Evolutionary conservation across 148 eudicot species (phyloP).

Genomic region (Vaccinium darrowii): DNA sequence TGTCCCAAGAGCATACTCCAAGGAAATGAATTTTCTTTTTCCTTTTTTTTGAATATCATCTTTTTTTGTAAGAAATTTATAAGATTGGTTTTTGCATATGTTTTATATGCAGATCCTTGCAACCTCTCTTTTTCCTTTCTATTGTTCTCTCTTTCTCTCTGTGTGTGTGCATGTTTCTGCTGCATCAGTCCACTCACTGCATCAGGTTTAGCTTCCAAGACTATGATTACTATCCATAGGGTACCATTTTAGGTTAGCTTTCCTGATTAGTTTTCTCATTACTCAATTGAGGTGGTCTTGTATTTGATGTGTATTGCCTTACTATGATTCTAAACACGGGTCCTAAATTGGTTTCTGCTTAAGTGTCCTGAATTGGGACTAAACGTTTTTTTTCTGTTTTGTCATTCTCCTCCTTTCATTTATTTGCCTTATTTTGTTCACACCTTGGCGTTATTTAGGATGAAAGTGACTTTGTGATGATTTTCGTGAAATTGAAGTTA

Average conservation of each 20-base stretch:
- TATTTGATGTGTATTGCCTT: not conserved
- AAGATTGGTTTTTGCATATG: not conserved
- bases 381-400: not conserved
- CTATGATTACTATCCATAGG: not conserved
- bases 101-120: not conserved
- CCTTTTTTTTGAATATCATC: not conserved
- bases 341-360: not conserved
- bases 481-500: not conserved
- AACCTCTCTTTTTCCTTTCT: not conserved
- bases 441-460: not conserved
- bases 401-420: not conserved
- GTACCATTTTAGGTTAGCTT: not conserved
- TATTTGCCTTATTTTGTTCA: not conserved
- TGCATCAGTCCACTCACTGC: not conserved
- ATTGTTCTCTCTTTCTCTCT: not conserved
- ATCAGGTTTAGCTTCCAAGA: not conserved
- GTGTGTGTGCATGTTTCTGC: not conserved
- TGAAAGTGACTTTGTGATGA: not conserved
- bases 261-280: not conserved
- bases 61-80: not conserved
- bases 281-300: not conserved
- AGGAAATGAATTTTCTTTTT: not conserved
- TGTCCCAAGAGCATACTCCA: not conserved
- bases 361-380: not conserved
- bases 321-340: not conserved